phyloP scores from a whole-genome alignment of 495 filamentous ascomycete genomes.

The Staphylotrichum tortipilum region DNA sequence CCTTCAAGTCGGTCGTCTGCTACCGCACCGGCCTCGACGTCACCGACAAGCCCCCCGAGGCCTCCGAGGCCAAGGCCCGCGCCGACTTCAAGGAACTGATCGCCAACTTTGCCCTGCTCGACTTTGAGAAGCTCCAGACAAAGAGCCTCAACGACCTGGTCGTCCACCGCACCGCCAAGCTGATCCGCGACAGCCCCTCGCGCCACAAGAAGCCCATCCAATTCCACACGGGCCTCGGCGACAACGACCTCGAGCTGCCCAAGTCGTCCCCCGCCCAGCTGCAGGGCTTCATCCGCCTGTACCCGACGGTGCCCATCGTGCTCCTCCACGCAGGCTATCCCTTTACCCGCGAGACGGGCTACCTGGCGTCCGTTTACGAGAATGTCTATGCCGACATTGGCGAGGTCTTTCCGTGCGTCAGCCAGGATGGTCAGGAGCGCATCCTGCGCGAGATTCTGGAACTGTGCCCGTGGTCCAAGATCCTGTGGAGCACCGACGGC shows the following conservation, averaged over 20 bases:
- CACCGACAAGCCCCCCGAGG: slow-evolving; percentile 19
- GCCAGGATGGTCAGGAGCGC: slow-evolving; percentile 66
- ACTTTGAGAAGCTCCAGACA: slow-evolving; percentile 46
- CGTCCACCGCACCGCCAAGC: slow-evolving; percentile 46
- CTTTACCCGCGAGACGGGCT: slow-evolving; percentile 73
- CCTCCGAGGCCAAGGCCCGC: slow-evolving; percentile 14
- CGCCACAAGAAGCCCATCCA: slow-evolving; percentile 63
- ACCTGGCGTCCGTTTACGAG: slow-evolving; percentile 68
- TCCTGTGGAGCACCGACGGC: slow-evolving; percentile 81
- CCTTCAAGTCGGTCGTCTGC: slow-evolving; percentile 80
- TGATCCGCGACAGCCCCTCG: slow-evolving; percentile 36
- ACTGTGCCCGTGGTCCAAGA: slow-evolving; percentile 63
- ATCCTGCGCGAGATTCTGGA: slow-evolving; percentile 69
- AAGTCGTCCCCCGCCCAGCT: slow-evolving; percentile 69
- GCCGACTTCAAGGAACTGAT: slow-evolving; percentile 24
- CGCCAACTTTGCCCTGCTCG: slow-evolving; percentile 14
- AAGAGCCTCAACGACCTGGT: slow-evolving; percentile 58
- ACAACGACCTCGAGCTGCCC: slow-evolving; percentile 67
- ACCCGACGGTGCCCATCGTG: slow-evolving; percentile 63
- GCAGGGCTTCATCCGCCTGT: slow-evolving; percentile 62
- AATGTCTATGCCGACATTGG: slow-evolving; percentile 85
- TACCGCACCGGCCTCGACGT: slow-evolving; percentile 71
- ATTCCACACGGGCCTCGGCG: slow-evolving; percentile 80
- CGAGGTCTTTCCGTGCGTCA: slow-evolving; percentile 77
- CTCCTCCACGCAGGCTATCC: slow-evolving; percentile 80